phyloP scores from a whole-genome alignment of 345 rosid species.

The Rhizophora mangle region DNA sequence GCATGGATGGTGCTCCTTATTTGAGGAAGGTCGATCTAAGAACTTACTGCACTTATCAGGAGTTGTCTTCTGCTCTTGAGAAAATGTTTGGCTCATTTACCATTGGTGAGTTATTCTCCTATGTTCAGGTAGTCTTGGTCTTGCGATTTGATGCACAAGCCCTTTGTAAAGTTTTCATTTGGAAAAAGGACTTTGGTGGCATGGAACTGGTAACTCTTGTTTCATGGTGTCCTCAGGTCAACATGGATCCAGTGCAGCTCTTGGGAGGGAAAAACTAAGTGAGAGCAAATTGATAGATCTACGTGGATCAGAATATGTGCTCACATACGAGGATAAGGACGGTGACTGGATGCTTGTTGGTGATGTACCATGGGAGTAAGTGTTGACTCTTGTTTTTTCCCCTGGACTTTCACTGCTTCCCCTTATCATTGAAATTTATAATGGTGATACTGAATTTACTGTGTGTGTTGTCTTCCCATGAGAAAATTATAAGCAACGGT shows the following conservation, averaged over 20 bases:
- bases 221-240: constrained; percentile 51
- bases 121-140: constrained; percentile 1
- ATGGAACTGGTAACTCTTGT: constrained; percentile 12
- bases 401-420: background rate
- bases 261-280: constrained; percentile 59
- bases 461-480: background rate
- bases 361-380: constrained; percentile 98
- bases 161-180: background rate
- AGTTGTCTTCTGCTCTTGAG: constrained; percentile 79
- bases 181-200: constrained; percentile 1
- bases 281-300: constrained; percentile 75
- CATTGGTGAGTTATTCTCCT: constrained; percentile 50
- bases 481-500: background rate
- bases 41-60: constrained; percentile 56
- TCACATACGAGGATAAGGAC: constrained; percentile 89
- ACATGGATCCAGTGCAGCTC: constrained; percentile 59
- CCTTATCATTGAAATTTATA: background rate
- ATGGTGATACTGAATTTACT: background rate
- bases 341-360: constrained; percentile 97
- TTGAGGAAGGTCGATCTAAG: constrained; percentile 86
- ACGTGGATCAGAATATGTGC: constrained; percentile 84
- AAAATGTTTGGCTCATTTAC: constrained; percentile 94
- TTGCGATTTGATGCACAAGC: background rate
- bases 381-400: constrained; percentile 14
- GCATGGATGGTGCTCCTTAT: constrained; percentile 97